Percentiles rank a stretch among this genome's conserved stretches.
phyloP scores from a whole-genome alignment of 768 basidiomycete species.

The Leccinum subgranulosum region DNA sequence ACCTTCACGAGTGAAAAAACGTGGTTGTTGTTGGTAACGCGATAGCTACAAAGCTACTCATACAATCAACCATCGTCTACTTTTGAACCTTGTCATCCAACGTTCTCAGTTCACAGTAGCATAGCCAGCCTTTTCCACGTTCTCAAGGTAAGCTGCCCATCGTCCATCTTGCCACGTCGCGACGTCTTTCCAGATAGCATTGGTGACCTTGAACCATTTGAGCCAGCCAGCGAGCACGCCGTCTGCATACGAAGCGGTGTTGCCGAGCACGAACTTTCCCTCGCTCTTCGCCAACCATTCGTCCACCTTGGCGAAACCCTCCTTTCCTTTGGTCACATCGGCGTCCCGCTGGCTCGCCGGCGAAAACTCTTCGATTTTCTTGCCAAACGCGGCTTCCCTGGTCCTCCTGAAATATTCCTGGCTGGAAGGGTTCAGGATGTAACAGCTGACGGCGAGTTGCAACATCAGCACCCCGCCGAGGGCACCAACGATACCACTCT shows the following conservation, averaged over 20 bases:
- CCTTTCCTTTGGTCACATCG: constrained; percentile 28
- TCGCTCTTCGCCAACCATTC: constrained; percentile 29
- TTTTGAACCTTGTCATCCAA: neutral
- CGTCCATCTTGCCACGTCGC: constrained; percentile 37
- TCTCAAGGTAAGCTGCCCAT: constrained; percentile 35
- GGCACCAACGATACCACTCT: constrained; percentile 12
- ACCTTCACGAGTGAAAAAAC: neutral
- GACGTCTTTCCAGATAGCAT: constrained; percentile 34
- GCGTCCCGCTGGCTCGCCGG: constrained; percentile 29
- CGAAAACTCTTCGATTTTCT: constrained; percentile 35
- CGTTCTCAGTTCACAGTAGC: constrained; percentile 15
- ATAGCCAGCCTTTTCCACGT: constrained; percentile 31
- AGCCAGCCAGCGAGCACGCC: constrained; percentile 32
- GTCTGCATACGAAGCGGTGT: constrained; percentile 35
- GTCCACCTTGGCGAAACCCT: constrained; percentile 24
- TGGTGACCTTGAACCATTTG: constrained; percentile 32
- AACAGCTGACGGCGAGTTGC: constrained; percentile 13
- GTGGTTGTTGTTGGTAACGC: neutral
- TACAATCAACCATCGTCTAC: neutral
- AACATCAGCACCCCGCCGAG: constrained; percentile 9
- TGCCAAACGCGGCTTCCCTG: constrained; percentile 31
- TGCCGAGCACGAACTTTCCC: constrained; percentile 35
- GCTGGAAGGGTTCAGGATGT: constrained; percentile 27
- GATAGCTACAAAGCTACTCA: neutral
- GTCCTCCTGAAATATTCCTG: constrained; percentile 33